A percentile compares a stretch with the other conserved stretches of the same genome.
phyloP scores from a whole-genome alignment of 1,139 yeast genomes.

The Saccharomyces hybrid region DNA sequence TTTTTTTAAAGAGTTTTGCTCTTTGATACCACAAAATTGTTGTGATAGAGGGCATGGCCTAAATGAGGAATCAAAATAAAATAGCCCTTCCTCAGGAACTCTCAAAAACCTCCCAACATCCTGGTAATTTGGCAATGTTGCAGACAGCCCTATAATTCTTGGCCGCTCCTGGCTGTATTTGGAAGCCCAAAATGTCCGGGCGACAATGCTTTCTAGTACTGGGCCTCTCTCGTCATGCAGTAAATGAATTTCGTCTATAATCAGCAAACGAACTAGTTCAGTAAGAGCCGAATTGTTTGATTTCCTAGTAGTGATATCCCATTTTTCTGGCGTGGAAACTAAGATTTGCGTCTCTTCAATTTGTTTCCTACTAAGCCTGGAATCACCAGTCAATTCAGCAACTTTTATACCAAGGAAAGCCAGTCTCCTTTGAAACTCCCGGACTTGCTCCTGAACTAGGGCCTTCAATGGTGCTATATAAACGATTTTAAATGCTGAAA shows the following conservation, averaged over 20 bases:
- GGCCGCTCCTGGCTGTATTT: constrained; percentile 40
- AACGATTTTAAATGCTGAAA: constrained; percentile 64
- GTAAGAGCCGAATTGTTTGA: constrained; percentile 55
- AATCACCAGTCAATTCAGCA: constrained; percentile 87
- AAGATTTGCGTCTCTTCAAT: constrained; percentile 72
- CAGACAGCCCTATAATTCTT: constrained; percentile 81
- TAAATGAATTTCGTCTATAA: constrained; percentile 89
- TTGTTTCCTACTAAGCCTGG: constrained; percentile 68
- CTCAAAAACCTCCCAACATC: constrained; percentile 81
- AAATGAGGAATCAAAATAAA: constrained; percentile 72
- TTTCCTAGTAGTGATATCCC: constrained; percentile 94
- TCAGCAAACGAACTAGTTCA: constrained; percentile 58
- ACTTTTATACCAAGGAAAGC: constrained; percentile 63
- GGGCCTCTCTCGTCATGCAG: constrained; percentile 95
- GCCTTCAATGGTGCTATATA: constrained; percentile 94
- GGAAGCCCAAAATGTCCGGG: constrained; percentile 49
- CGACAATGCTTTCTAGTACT: constrained; percentile 78
- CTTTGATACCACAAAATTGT: constrained; percentile 81
- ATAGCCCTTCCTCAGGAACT: constrained; percentile 49
- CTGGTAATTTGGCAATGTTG: constrained; percentile 82
- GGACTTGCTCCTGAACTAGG: constrained; percentile 87
- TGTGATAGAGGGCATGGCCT: constrained; percentile 93
- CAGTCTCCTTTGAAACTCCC: constrained; percentile 72
- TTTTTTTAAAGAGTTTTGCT: constrained; percentile 71
- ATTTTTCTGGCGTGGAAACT: constrained; percentile 92